Percentiles rank a stretch among this genome's conserved stretches.
phyloP scores from a whole-genome alignment of 2,329 filamentous ascomycete genomes.

The Macrophomina pseudophaseolina region DNA sequence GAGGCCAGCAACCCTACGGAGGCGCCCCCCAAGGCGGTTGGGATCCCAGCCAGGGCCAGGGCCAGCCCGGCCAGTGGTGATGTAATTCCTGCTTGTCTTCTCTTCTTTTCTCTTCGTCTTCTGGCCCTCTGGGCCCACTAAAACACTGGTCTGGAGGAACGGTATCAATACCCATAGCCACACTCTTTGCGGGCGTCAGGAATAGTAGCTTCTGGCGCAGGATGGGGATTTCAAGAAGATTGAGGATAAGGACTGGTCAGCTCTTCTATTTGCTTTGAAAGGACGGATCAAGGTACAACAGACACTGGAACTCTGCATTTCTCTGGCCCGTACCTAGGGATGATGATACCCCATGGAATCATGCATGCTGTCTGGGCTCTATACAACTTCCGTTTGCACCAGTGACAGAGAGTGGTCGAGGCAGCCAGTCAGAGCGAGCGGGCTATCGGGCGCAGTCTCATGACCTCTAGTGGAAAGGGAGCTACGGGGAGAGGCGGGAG shows the following conservation, averaged over 20 bases:
- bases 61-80: slow-evolving; percentile 31
- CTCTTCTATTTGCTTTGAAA: slow-evolving; percentile 21
- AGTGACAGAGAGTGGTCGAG: not conserved
- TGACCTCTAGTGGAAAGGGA: slow-evolving; percentile 19
- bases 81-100: not conserved
- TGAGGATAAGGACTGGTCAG: slow-evolving; percentile 23
- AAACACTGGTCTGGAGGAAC: slow-evolving; percentile 22
- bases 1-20: slow-evolving; percentile 37
- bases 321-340: slow-evolving; percentile 25
- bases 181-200: slow-evolving; percentile 26
- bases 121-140: slow-evolving; percentile 14
- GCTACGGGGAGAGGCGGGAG: slow-evolving; percentile 20
- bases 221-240: slow-evolving; percentile 23
- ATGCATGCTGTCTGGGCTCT: slow-evolving; percentile 22
- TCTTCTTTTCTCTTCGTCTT: slow-evolving; percentile 18
- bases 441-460: slow-evolving; percentile 13
- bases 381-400: slow-evolving; percentile 7
- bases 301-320: slow-evolving; percentile 25
- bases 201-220: slow-evolving; percentile 18
- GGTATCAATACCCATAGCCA: slow-evolving; percentile 22
- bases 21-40: slow-evolving; percentile 34
- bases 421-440: slow-evolving; percentile 4
- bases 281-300: slow-evolving; percentile 19
- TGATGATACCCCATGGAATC: slow-evolving; percentile 27
- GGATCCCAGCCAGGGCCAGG: slow-evolving; percentile 34